Base-by-base conservation (phyloP, 495 filamentous ascomycete species). In the Trichoderma orchidacearum region DNA sequence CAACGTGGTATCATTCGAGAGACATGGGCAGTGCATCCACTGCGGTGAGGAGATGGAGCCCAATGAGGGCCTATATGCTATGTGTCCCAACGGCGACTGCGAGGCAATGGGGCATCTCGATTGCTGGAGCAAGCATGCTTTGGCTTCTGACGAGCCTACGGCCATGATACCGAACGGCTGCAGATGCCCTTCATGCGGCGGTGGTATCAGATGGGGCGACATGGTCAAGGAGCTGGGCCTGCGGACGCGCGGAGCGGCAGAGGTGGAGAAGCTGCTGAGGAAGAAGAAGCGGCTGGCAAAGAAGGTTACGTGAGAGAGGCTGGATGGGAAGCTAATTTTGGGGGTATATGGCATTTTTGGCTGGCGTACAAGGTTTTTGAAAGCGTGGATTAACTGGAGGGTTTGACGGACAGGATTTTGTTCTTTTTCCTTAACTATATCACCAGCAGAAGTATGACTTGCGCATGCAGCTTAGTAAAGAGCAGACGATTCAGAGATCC, bases 211-310 rank as follows among this genome's bases (percentile, higher is more conserved):
- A 50, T 98, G 93, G 93, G 72, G 80, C 0, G 75, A 86, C 50
- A 77, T 96, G 61, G 86, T 91, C 66, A 90, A 83, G 63, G 90
- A 95, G 64, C 68, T 90, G 58, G 92, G 76, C 51, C 67, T 95
- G 29, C 76, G 90, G 54, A 70, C 74, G 27, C 76, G 89, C 48
- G 89, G 84, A 13, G 64, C 74, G 59, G 84, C 84, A 45, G 82
- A 87, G 59, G 63, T 87, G 3, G 80, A 79, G 18, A 75, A 75
- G 51, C 67, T 93, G 23, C 66, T 90, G 61, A 85, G 80, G 65
- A 78, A 69, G 68, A 80, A 71, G 18, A 71, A 67, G 15, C 61
- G 56, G 27, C 57, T 66, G 28, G 68, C 58, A 13, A 51, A 58
- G 1, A 68, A 63, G 54, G 58, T 48, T 57, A n/a, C 32, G 28